Evolutionary conservation across 345 rosid genomes (phyloP).

Genomic region (Heritiera littoralis): DNA sequence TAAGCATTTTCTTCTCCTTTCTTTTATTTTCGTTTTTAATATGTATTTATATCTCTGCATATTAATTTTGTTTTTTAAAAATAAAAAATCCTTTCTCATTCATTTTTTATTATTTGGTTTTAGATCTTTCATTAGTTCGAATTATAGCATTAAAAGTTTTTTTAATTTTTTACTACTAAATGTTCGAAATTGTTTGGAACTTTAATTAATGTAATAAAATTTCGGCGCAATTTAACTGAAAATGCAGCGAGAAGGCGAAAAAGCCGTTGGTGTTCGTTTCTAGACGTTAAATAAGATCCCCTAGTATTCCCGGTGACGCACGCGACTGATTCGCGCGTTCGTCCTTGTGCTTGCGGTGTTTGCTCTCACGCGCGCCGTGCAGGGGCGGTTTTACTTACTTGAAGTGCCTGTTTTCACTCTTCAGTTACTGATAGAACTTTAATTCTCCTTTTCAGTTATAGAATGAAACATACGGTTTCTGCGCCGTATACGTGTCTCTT

Average conservation of each 20-base stretch:
- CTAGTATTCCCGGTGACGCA: not conserved
- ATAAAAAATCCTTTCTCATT: not conserved
- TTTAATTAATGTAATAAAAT: not conserved
- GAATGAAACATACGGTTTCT: not conserved
- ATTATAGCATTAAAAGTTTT: not conserved
- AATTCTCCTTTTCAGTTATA: too few species aligned
- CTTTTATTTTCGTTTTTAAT: not conserved
- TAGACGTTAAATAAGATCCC: not conserved
- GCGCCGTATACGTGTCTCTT: conserved; percentile 19
- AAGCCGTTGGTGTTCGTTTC: conserved; percentile 31
- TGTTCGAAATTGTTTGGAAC: not conserved
- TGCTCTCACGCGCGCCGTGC: not conserved
- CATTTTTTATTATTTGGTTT: not conserved
- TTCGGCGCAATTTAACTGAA: not conserved
- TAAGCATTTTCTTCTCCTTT: conserved; percentile 2
- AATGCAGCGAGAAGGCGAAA: conserved; percentile 23
- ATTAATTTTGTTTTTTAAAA: not conserved
- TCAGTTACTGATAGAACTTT: conserved; percentile 6
- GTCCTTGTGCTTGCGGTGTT: not conserved
- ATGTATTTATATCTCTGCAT: not conserved
- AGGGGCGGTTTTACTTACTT: not conserved
- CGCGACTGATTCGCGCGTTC: not conserved
- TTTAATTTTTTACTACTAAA: not conserved
- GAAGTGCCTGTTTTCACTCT: not conserved
- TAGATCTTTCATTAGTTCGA: not conserved